These are phyloP conservation scores for Lonicera japonica DNA, from an alignment of 129 eudicot genomes.

Conservation along the genomic window DNA sequence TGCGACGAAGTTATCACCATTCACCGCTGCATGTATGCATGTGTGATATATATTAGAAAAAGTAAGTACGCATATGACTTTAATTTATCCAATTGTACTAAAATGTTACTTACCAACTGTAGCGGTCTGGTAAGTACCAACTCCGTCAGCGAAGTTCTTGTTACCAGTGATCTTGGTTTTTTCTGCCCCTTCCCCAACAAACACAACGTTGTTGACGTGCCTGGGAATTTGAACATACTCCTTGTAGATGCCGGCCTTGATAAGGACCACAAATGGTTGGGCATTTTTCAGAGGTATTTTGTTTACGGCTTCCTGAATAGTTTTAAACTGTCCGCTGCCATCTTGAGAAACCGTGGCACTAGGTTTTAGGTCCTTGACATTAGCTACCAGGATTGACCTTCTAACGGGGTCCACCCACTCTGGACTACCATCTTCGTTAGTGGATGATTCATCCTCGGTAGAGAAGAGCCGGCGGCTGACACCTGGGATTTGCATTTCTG, in stretches of 20 bases:
- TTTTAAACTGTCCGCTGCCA: slow-evolving; percentile 40
- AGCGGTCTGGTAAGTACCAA: slow-evolving; percentile 40
- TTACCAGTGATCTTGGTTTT: slow-evolving; percentile 49
- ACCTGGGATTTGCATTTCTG: background rate
- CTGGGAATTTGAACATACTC: slow-evolving; percentile 38
- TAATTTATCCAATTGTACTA: too few species aligned
- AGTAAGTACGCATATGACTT: background rate
- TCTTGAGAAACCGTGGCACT: slow-evolving; percentile 51
- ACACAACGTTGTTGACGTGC: slow-evolving; percentile 21
- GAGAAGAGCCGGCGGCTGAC: slow-evolving; percentile 21
- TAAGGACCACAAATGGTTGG: slow-evolving; percentile 30
- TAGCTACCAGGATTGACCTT: slow-evolving; percentile 20
- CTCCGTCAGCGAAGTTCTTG: slow-evolving; percentile 40
- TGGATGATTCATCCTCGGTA: background rate
- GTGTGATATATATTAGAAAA: background rate
- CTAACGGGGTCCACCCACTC: slow-evolving; percentile 20
- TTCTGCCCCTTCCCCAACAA: slow-evolving; percentile 66
- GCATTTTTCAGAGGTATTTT: slow-evolving; percentile 21
- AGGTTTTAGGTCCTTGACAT: slow-evolving; percentile 15
- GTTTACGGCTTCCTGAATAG: slow-evolving; percentile 45
- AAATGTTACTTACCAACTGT: slow-evolving; percentile 62
- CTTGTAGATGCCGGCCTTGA: slow-evolving; percentile 59
- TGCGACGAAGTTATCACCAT: slow-evolving; percentile 56
- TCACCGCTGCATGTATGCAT: too few species aligned
- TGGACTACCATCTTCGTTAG: slow-evolving; percentile 11